phyloP scores from a whole-genome alignment of 345 rosid species.

The Nasturtium officinale region DNA sequence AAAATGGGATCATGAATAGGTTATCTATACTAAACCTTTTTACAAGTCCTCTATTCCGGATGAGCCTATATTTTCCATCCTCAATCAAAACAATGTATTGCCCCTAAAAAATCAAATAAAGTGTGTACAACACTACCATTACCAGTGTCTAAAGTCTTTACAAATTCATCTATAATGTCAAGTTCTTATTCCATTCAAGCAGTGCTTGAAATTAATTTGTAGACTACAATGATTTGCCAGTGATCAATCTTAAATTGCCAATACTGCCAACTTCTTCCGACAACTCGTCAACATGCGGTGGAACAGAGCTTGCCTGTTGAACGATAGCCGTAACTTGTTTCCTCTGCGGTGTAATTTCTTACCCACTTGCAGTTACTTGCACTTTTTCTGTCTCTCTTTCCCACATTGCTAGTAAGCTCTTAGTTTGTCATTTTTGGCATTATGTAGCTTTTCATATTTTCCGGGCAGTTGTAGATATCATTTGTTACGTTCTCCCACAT shows the following conservation, averaged over 20 bases:
- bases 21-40: neutral
- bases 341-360: neutral
- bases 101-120: too few species aligned
- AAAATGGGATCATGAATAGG: constrained; percentile 29
- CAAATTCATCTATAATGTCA: too few species aligned
- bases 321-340: neutral
- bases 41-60: too few species aligned
- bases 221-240: neutral
- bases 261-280: neutral
- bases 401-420: neutral
- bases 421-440: neutral
- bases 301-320: neutral
- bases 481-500: neutral
- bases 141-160: too few species aligned
- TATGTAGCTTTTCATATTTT: neutral
- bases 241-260: neutral
- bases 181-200: neutral
- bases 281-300: neutral
- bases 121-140: too few species aligned
- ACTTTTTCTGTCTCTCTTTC: neutral
- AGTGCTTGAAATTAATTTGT: neutral
- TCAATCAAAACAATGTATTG: too few species aligned
- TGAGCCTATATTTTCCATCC: too few species aligned
- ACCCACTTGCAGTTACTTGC: neutral
- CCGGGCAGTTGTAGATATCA: neutral